Conservation (phyloP, 306 rosid species). For the Elaeagnus macrophylla region DNA sequence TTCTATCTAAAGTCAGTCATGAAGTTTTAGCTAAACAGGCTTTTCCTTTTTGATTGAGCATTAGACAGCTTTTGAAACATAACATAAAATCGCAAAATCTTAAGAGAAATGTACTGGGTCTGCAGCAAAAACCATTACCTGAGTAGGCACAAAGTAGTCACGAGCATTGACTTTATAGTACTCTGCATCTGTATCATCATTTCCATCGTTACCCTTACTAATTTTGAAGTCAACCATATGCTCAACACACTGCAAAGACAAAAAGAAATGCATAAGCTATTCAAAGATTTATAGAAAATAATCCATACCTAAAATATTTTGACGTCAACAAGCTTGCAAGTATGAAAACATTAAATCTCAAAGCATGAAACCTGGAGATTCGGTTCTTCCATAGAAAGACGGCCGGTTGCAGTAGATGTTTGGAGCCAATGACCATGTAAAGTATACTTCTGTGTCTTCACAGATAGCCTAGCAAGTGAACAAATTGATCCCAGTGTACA, state of each 20-base stretch:
- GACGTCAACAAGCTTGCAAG: slow-evolving; percentile 1
- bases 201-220: slow-evolving; percentile 39
- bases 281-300: neutral
- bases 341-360: slow-evolving; percentile 4
- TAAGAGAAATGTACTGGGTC: too few species aligned
- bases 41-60: too few species aligned
- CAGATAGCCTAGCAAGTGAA: slow-evolving; percentile 65
- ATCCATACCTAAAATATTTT: slow-evolving; percentile 9
- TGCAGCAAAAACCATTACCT: slow-evolving; percentile 35
- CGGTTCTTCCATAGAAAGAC: slow-evolving; percentile 98
- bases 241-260: slow-evolving; percentile 69
- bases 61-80: too few species aligned
- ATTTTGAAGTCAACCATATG: slow-evolving; percentile 70
- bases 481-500: slow-evolving; percentile 88
- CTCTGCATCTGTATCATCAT: slow-evolving; percentile 32
- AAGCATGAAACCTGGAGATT: slow-evolving; percentile 69
- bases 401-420: slow-evolving; percentile 93
- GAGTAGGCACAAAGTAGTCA: slow-evolving; percentile 81
- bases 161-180: slow-evolving; percentile 65
- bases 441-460: slow-evolving; percentile 67
- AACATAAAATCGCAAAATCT: too few species aligned
- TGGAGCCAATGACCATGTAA: slow-evolving; percentile 97
- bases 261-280: neutral
- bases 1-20: too few species aligned
- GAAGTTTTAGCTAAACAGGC: too few species aligned